Evolutionary conservation across 306 rosid genomes (phyloP), one percentile per base, ranked within the genome.

Genomic region (Malus orientalis): DNA sequence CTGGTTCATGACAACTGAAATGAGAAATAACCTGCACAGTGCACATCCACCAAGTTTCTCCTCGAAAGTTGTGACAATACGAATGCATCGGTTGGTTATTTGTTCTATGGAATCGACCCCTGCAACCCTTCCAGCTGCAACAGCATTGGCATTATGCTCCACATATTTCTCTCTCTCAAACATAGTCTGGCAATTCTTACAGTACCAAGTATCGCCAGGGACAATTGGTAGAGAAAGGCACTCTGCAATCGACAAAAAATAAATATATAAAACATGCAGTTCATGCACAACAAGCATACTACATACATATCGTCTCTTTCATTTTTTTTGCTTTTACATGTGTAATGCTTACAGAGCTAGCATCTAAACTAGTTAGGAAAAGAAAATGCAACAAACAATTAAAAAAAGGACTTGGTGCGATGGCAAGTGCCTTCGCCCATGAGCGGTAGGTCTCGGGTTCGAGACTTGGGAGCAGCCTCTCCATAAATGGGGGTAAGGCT

Each of bases 161-260:
- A 81, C 91, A 78, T 73, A 82, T 84, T 78, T 90, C 67, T 90
- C 93, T n/a, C 68, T 85, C 55, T 74, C 88, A 57, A 87, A 89
- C 73, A 83, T 27, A 81, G 80, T 86, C 83, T 86, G 93, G 86
- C 99, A 96, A 77, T 87, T 81, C 79, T 85, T 92, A 84, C 99
- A 96, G 85, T 90, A 96, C 99, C 99, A 92, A 74, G 88, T 71
- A 45, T 88, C 98, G 78, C 65, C 82, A 2, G 98, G 92, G 49
- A 88, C 60, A 45, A 73, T 63, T 73, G 89, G 83, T 57, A 92
- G 84, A 82, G 91, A 88, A 73, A 95, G 85, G 78, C 99, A 96
- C 30, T 84, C 99, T 96, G 92, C 67, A 81, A 83, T 86, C 44
- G 62, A 27, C 62, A 55, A 77, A 76, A 74, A 51, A 15, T 15